Conservation (phyloP, 2,329 filamentous ascomycete genomes). For the Blastomyces percursus region DNA sequence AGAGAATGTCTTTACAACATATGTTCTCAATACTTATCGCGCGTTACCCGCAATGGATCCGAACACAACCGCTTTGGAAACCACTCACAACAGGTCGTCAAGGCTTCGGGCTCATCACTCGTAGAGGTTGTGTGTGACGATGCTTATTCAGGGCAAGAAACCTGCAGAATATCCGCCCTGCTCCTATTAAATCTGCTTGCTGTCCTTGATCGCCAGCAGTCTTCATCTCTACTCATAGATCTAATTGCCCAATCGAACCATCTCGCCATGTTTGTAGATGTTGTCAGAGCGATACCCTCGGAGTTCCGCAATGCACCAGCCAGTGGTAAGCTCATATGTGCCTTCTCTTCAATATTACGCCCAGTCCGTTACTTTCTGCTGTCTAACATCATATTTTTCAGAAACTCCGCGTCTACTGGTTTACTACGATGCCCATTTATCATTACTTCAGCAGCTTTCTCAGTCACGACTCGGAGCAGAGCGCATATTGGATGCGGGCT, state of each 20-base stretch:
- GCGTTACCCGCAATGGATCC: constrained; percentile 21
- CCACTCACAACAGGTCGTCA: constrained; percentile 54
- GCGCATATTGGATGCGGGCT: constrained; percentile 75
- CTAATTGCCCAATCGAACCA: constrained; percentile 79
- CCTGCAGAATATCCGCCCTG: constrained; percentile 73
- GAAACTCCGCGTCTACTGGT: constrained; percentile 47
- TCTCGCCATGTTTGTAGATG: constrained; percentile 78
- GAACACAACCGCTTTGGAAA: constrained; percentile 20
- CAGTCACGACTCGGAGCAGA: constrained; percentile 77
- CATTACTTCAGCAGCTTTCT: constrained; percentile 71
- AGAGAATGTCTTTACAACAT: constrained; percentile 85
- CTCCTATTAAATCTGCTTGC: constrained; percentile 73
- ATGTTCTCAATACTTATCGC: constrained; percentile 71
- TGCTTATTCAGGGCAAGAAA: constrained; percentile 70
- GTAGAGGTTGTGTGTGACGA: constrained; percentile 87
- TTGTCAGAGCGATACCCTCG: constrained; percentile 62
- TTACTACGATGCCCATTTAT: constrained; percentile 63
- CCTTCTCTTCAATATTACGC: background rate
- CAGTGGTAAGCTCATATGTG: constrained; percentile 40
- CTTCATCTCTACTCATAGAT: constrained; percentile 65
- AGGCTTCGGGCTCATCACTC: constrained; percentile 67
- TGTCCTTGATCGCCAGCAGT: constrained; percentile 58
- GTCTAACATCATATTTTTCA: constrained; percentile 15
- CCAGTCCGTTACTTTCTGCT: background rate
- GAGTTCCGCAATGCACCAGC: constrained; percentile 55